Base-by-base conservation (phyloP, 2,329 filamentous ascomycete species). In the Nannizziopsis arthrosporioides region DNA sequence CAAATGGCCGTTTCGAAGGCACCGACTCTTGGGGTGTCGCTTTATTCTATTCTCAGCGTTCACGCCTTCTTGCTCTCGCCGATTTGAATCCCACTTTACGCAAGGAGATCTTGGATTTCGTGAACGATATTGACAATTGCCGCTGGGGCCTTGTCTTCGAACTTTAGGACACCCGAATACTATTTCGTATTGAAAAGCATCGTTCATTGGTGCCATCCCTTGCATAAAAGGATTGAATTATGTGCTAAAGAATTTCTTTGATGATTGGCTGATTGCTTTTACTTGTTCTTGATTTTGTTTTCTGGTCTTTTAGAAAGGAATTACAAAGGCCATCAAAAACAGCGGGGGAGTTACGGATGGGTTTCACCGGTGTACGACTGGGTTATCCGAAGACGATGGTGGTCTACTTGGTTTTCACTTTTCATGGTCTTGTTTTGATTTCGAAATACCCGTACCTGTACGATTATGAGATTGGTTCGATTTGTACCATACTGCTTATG, bases 41-140 rank as follows among this genome's bases (percentile, higher is more conserved):
- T 42, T 37, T 64, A 19, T 69, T 68, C 49, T 49, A 66, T n/a
- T 65, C 61, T 49, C 63, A 66, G 22, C 61, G 64, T 11, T 54
- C 58, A 5, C 64, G 63, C 55, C 61, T 69, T 6, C 53, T 68
- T 30, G 62, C 67, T 48, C 55, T 61, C 30, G 67, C 63, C 58
- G 64, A 67, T 47, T 59, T 61, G 12, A 69, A 70, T 44, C 63
- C 66, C 42, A 65, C 63, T 22, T 53, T 72, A 30, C 63, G 67
- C 42, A 65, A 63, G 45, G 62, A 66, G 48, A 56, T 72, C 36
- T 66, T 65, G 14, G 68, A 70, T 50, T 55, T 72, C 43, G 60
- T 70, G 17, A 64, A 63, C 57, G 59, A 67, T 46, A 63, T 70
- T 43, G 47, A 51, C 11, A 47, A 51, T 34, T 51, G 48, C 31